Evolutionary conservation across 768 basidiomycete genomes (phyloP).

Genomic region (Mycena pura): DNA sequence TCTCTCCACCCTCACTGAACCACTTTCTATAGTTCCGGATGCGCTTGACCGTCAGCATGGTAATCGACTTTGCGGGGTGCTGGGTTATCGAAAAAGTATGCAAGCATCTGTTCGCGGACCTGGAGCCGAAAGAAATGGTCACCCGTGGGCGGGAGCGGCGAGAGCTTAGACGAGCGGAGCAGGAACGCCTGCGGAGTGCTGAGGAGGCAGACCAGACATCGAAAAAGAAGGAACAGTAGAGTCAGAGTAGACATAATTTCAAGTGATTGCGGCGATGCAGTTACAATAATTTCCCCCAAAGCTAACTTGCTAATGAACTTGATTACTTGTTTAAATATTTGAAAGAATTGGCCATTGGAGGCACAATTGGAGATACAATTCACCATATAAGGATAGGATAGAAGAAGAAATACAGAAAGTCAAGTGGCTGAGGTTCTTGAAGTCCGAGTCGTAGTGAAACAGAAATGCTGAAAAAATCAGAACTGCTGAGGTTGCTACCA

Average conservation of each 20-base stretch:
- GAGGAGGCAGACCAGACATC: slow-evolving; percentile 11
- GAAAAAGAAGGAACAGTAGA: slow-evolving; percentile 27
- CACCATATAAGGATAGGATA: no score
- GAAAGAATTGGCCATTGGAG: no score
- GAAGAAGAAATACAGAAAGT: no score
- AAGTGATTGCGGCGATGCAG: no score
- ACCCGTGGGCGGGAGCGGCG: slow-evolving; percentile 84
- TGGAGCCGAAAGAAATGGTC: slow-evolving; percentile 85
- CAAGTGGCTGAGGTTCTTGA: no score
- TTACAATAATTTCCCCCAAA: no score
- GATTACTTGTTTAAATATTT: no score
- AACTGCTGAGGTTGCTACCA: no score
- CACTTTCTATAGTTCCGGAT: slow-evolving; percentile 73
- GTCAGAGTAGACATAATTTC: slow-evolving; percentile 26
- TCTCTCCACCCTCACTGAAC: neutral
- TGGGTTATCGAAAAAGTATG: slow-evolving; percentile 83
- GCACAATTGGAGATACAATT: no score
- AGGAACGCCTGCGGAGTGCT: slow-evolving; percentile 34
- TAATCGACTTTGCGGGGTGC: slow-evolving; percentile 88
- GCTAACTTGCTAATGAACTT: no score
- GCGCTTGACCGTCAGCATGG: slow-evolving; percentile 80
- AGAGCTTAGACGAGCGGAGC: slow-evolving; percentile 61
- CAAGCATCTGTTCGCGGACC: slow-evolving; percentile 86
- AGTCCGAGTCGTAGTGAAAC: no score
- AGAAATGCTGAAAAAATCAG: no score